Evolutionary conservation across 2,329 filamentous ascomycete genomes (phyloP).

Genomic region (Neurospora sp.): DNA sequence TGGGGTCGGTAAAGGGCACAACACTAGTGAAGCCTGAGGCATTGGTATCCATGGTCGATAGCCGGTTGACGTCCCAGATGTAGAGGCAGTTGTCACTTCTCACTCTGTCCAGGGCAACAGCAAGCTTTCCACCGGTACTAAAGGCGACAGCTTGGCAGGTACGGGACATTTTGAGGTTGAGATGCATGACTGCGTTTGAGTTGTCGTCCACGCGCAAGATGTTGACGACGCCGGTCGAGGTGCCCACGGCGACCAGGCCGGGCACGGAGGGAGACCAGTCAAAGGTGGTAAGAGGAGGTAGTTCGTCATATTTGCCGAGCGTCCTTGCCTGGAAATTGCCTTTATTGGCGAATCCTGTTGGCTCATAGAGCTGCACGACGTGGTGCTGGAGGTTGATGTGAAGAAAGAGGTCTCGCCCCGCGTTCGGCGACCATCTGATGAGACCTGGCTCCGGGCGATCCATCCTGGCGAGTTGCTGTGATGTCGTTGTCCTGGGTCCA

Average conservation of each 20-base stretch:
- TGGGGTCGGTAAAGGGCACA: conserved; percentile 44
- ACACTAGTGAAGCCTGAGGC: conserved; percentile 38
- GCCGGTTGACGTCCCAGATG: conserved; percentile 67
- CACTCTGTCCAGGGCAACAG: conserved; percentile 71
- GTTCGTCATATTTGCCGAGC: conserved; percentile 50
- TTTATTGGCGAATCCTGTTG: conserved; percentile 47
- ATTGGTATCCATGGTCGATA: conserved; percentile 37
- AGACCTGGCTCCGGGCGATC: conserved; percentile 53
- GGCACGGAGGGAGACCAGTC: conserved; percentile 56
- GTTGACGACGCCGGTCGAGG: conserved; percentile 64
- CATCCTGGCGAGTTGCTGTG: conserved; percentile 26
- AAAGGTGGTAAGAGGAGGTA: conserved; percentile 54
- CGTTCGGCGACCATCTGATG: conserved; percentile 57
- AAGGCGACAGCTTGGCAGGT: conserved; percentile 77
- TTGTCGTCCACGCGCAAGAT: conserved; percentile 64
- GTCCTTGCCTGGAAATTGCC: conserved; percentile 49
- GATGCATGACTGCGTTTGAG: conserved; percentile 53
- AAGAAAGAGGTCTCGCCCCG: conserved; percentile 49
- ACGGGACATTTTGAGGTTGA: conserved; percentile 64
- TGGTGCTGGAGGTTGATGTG: conserved; percentile 56
- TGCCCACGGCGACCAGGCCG: conserved; percentile 65
- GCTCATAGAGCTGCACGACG: conserved; percentile 53
- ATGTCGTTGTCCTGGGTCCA: background rate
- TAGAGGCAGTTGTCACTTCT: conserved; percentile 75
- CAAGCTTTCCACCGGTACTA: conserved; percentile 60